Evolutionary conservation across 306 rosid species (phyloP), one percentile per base, ranked within the genome.

Genomic region (Vigna trinervia): DNA sequence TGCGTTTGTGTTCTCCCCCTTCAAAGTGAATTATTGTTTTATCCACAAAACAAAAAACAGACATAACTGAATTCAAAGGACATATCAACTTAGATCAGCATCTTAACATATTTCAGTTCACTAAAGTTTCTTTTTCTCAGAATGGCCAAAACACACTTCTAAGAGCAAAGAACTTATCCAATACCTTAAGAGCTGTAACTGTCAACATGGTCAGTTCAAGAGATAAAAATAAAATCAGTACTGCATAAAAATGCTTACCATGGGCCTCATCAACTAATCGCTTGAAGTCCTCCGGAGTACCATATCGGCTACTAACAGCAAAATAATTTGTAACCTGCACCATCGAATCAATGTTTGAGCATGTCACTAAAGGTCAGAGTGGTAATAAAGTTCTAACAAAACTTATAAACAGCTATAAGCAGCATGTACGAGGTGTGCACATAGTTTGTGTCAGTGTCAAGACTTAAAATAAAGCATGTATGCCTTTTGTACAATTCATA

Each of bases 241-340:
- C 62, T 41, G 20, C 28, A 74, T 47, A 73, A 80, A 77, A 84
- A 62, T 74, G 60, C 86, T 51, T 74, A 93, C 98, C 98, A 78
- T 95, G 98, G 69, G 98, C 96, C 83, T 90, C 98, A 83, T 95
- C 98, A 85, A 95, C 96, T 85, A 95, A 83, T 73, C 86, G 93
- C 93, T 95, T 95, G 87, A 95, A 95, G 75, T 95, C 97, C 54
- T 95, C 96, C 57, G 98, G 98, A 73, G 96, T 90, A 59, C 98
- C 98, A 85, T 81, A 95, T 80, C 96, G 90, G 82, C 98, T 92
- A 84, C 98, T 95, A 76, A 85, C 90, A 58, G 98, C 98, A 87
- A 43, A 92, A 38, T 87, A 87, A 78, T 95, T 95, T 46, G 98
- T 92, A 75, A 90, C 98, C 98, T 95, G 93, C 90, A 83, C 38